A percentile compares a stretch with the other conserved stretches of the same genome.
phyloP scores from a whole-genome alignment of 2,329 filamentous ascomycete genomes.

The Aspergillus alliaceus region DNA sequence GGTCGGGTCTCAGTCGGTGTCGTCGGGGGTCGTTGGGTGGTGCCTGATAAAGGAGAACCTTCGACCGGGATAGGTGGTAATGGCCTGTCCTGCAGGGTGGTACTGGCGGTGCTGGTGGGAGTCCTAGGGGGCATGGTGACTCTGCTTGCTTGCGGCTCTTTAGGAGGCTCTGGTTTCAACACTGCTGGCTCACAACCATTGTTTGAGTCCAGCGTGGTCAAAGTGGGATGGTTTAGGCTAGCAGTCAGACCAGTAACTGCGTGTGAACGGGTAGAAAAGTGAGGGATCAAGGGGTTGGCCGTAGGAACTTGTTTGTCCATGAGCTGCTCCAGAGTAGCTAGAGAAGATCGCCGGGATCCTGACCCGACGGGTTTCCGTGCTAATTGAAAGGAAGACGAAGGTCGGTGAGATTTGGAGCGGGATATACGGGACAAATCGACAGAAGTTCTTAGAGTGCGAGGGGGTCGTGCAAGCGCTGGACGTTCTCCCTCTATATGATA shows the following conservation, averaged over 20 bases:
- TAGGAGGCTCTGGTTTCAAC: not conserved
- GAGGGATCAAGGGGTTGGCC: constrained; percentile 28
- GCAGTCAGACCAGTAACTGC: constrained; percentile 15
- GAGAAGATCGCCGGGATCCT: constrained; percentile 26
- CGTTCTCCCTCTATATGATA: constrained; percentile 34
- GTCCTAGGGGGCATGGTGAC: constrained; percentile 16
- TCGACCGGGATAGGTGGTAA: constrained; percentile 21
- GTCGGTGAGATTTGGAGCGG: constrained; percentile 18
- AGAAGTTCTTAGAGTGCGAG: constrained; percentile 31
- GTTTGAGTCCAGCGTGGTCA: constrained; percentile 13
- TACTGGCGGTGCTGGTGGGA: constrained; percentile 21
- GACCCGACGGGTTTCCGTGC: constrained; percentile 41
- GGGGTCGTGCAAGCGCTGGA: constrained; percentile 29
- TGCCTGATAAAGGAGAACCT: constrained; percentile 8
- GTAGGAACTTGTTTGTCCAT: constrained; percentile 18
- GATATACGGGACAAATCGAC: constrained; percentile 18
- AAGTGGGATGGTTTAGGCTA: constrained; percentile 8
- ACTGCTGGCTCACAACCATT: constrained; percentile 5
- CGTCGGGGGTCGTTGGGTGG: constrained; percentile 7
- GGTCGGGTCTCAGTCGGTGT: constrained; percentile 10
- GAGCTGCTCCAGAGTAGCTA: constrained; percentile 23
- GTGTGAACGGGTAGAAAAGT: constrained; percentile 28
- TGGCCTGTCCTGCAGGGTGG: constrained; percentile 23
- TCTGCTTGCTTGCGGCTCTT: constrained; percentile 1
- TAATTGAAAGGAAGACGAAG: constrained; percentile 29